Evolutionary conservation across 306 rosid genomes (phyloP), one percentile per base, ranked within the genome.

Genomic region (Ceratonia siliqua): DNA sequence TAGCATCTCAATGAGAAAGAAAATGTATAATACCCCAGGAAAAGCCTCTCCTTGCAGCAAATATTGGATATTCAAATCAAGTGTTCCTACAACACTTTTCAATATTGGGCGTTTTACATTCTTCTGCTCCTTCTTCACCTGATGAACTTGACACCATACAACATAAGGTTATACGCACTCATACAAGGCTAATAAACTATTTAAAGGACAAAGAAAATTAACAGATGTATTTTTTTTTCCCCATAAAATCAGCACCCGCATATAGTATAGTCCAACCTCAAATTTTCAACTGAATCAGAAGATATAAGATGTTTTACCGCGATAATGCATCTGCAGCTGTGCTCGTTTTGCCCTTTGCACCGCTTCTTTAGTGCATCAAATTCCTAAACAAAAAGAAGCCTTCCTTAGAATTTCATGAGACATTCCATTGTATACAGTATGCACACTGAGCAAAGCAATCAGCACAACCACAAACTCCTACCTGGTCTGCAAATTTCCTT

Each of bases 1-100:
- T 32, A 22, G 62, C 33, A 55, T 8, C 55, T 75, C 15, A 63
- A 36, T 42, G 11, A 25, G 39, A 67, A 63, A 70, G 33, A 75
- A 73, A 68, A 38, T 12, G 46, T 50, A 32, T 7, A 18, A 28
- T 85, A 92, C 97, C 90, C 96, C 87, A 11, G 96, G 96, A 85
- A 85, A 88, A 41, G 82, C 86, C 85, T 89, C 96, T 78, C 92
- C 93, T 11, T 64, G 85, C 76, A 80, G 71, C 89, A 86, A 55
- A 82, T 83, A 81, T 50, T 81, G 82, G 58, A 81, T 74, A 86
- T 78, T 82, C 88, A 92, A 77, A 78, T 92, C 97, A 66, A 92
- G 92, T 38, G 96, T 92, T 78, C 91, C 96, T 36, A 89, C 89
- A 0, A 88, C 86, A 77, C 92, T 89, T 77, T 75, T 83, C 42